These are phyloP conservation scores for Selaginella tamariscina DNA, from an alignment of 75 land plant species.

Conservation along the genomic window DNA sequence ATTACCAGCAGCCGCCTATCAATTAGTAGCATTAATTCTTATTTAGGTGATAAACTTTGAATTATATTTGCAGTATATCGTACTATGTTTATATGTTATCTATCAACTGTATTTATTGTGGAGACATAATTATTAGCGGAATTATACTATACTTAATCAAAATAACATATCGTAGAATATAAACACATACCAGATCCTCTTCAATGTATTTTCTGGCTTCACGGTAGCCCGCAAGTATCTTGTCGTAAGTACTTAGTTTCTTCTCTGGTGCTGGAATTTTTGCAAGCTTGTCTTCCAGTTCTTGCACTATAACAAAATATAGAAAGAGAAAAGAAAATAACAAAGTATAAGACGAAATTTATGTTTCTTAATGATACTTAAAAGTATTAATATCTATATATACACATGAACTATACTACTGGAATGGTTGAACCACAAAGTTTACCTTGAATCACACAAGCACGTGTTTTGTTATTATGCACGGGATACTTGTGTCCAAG, in stretches of 20 bases:
- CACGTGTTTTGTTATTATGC: slow-evolving; percentile 76
- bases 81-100: neutral
- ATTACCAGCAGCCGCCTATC: slow-evolving; percentile 68
- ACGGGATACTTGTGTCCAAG: slow-evolving; percentile 80
- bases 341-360: neutral
- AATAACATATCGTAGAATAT: neutral
- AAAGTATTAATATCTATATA: too few species aligned
- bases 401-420: too few species aligned
- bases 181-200: slow-evolving; percentile 64
- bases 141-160: neutral
- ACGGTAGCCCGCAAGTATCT: slow-evolving; percentile 76
- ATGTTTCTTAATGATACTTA: too few species aligned
- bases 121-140: neutral
- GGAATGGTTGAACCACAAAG: neutral
- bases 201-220: slow-evolving; percentile 83
- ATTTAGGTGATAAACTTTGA: neutral
- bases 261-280: slow-evolving; percentile 60
- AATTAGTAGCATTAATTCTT: neutral
- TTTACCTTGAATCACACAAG: slow-evolving; percentile 72
- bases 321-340: neutral
- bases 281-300: slow-evolving; percentile 70
- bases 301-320: slow-evolving; percentile 49
- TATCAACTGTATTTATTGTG: neutral
- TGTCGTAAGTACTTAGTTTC: slow-evolving; percentile 60
- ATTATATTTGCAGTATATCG: neutral